A percentile compares a stretch with the other conserved stretches of the same genome.
Evolutionary conservation across 768 basidiomycete species (phyloP).

Genomic region (Pleurotus pulmonarius): DNA sequence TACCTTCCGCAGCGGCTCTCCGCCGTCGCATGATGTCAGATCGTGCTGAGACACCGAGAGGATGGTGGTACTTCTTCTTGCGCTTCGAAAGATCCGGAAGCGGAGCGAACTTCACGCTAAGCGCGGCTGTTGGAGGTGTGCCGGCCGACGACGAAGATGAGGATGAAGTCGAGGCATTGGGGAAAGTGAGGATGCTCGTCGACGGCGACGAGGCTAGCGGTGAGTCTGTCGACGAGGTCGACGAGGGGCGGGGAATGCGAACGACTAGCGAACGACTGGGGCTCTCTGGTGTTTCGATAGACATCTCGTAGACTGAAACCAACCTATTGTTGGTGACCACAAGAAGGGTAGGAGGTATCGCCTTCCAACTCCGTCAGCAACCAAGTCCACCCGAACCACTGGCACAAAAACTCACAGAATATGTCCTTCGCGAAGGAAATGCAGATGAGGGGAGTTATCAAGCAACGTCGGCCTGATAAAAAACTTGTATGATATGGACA

Average conservation of each 20-base stretch:
- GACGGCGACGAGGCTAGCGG: conserved; percentile 45
- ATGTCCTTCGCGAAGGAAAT: too few relatives aligned
- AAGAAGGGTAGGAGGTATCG: neutral
- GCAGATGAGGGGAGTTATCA: too few relatives aligned
- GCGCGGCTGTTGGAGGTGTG: conserved; percentile 16
- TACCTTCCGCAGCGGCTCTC: conserved; percentile 1
- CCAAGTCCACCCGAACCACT: too few relatives aligned
- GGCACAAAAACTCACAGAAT: too few relatives aligned
- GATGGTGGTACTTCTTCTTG: conserved; percentile 43
- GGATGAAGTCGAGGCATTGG: neutral
- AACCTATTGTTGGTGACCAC: too few relatives aligned
- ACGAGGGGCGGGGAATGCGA: conserved; percentile 55
- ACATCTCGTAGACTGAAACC: neutral
- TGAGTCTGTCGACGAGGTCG: conserved; percentile 65
- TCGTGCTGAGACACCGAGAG: conserved; percentile 53
- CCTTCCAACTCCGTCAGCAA: neutral
- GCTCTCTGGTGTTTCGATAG: neutral
- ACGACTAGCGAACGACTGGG: neutral
- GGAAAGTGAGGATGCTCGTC: conserved; percentile 2
- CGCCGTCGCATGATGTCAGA: conserved; percentile 35
- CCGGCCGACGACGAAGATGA: conserved; percentile 9
- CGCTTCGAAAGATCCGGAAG: conserved; percentile 50
- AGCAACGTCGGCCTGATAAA: neutral
- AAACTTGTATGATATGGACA: neutral
- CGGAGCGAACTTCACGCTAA: conserved; percentile 56